phyloP scores from a whole-genome alignment of 2,329 filamentous ascomycete species.

The Fusarium buharicum region DNA sequence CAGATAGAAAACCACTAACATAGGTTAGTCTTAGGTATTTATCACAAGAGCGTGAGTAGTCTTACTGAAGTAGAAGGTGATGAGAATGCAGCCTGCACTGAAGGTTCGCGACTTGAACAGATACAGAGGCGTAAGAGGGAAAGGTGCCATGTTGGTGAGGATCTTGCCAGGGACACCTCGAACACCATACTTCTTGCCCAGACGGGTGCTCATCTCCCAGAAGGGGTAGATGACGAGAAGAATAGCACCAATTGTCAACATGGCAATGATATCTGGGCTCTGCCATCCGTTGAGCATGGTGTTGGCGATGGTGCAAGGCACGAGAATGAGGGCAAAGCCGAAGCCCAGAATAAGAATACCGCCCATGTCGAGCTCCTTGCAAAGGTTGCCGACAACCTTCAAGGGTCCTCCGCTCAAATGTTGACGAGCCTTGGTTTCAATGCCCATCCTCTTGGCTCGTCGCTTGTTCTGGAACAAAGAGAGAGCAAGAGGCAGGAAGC shows the following conservation, averaged over 20 bases:
- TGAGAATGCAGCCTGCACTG: constrained; percentile 36
- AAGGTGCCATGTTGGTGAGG: constrained; percentile 40
- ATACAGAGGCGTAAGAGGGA: constrained; percentile 52
- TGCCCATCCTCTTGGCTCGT: constrained; percentile 57
- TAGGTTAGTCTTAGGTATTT: too few relatives aligned
- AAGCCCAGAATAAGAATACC: constrained; percentile 62
- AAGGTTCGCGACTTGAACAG: constrained; percentile 57
- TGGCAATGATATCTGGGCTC: constrained; percentile 56
- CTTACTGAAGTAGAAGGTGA: constrained; percentile 52
- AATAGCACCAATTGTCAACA: constrained; percentile 60
- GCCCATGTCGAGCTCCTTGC: constrained; percentile 50
- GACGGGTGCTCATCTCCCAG: constrained; percentile 64
- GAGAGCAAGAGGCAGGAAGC: constrained; percentile 64
- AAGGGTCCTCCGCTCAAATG: too few relatives aligned
- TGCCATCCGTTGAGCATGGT: constrained; percentile 51
- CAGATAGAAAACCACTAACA: constrained; percentile 45
- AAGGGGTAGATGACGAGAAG: constrained; percentile 60
- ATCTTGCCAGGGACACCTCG: constrained; percentile 56
- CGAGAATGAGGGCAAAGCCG: constrained; percentile 61
- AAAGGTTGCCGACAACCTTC: neutral
- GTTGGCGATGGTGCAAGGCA: constrained; percentile 58
- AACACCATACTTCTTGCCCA: constrained; percentile 47
- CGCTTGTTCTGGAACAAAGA: constrained; percentile 63
- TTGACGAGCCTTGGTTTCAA: neutral
- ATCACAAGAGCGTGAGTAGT: too few relatives aligned